These are phyloP conservation scores for Osmozyma mogii DNA, from an alignment of 805 yeast species.

Conservation along the genomic window DNA sequence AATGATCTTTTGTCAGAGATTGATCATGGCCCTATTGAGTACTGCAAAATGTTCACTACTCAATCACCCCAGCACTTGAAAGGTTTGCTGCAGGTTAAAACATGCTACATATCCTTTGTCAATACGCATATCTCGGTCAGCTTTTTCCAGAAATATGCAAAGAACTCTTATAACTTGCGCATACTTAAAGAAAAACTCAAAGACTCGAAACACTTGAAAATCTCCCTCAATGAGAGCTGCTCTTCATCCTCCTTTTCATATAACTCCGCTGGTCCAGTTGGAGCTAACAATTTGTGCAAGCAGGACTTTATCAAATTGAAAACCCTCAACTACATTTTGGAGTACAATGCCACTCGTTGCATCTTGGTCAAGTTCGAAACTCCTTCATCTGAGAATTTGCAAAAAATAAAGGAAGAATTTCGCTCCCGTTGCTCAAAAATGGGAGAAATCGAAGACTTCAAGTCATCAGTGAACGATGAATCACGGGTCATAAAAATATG, in stretches of 20 bases:
- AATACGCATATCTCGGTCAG: constrained; percentile 25
- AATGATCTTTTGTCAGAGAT: constrained; percentile 36
- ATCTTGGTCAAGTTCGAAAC: constrained; percentile 12
- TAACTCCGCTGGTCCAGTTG: no score
- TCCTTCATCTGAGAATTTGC: constrained; percentile 7
- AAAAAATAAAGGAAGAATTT: constrained; percentile 15
- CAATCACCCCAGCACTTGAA: constrained; percentile 23
- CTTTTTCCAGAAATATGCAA: constrained; percentile 26
- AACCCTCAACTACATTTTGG: constrained; percentile 34
- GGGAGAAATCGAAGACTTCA: constrained; percentile 36
- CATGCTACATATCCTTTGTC: constrained; percentile 30
- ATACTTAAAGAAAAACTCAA: constrained; percentile 17
- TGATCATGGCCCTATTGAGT: constrained; percentile 57
- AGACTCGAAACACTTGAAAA: constrained; percentile 21
- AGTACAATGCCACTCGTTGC: constrained; percentile 31
- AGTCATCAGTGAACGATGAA: constrained; percentile 8
- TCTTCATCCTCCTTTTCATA: no score
- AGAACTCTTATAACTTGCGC: constrained; percentile 17
- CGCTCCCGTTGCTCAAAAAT: constrained; percentile 25
- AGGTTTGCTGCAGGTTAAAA: constrained; percentile 14
- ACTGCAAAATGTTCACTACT: constrained; percentile 35
- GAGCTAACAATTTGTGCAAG: constrained; percentile 4
- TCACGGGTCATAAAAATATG: constrained; percentile 7
- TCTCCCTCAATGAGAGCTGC: constrained; percentile 19
- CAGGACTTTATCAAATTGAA: constrained; percentile 32